Conservation (phyloP, 352 stramenopile species). For the Aphanomyces astaci region DNA sequence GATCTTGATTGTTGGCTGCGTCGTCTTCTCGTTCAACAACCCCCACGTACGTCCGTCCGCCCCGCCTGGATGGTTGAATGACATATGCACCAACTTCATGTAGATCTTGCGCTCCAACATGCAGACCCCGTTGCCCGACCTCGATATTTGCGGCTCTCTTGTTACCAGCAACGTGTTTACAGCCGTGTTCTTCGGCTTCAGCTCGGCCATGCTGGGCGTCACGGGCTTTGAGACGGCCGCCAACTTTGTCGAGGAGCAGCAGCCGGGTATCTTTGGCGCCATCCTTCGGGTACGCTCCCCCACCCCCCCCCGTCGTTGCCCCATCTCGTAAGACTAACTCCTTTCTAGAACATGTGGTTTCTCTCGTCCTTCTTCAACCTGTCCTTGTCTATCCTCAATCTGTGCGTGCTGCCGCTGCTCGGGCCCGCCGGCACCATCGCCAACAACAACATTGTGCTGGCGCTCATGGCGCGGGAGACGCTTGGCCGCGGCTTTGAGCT, state of each 20-base stretch:
- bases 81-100: not conserved
- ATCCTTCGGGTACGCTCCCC: slow-evolving; percentile 32
- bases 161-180: slow-evolving; percentile 41
- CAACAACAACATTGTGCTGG: slow-evolving; percentile 52
- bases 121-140: slow-evolving; percentile 46
- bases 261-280: slow-evolving; percentile 71
- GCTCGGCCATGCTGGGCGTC: slow-evolving; percentile 84
- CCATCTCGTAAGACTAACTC: too few relatives aligned
- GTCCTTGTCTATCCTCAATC: slow-evolving; percentile 48
- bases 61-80: too few relatives aligned
- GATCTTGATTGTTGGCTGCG: slow-evolving; percentile 48
- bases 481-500: slow-evolving; percentile 31
- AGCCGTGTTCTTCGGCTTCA: slow-evolving; percentile 73
- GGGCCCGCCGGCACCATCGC: slow-evolving; percentile 40
- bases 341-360: slow-evolving; percentile 59
- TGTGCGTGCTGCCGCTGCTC: slow-evolving; percentile 55
- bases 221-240: slow-evolving; percentile 87
- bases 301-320: not conserved
- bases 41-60: slow-evolving; percentile 30
- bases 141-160: slow-evolving; percentile 40
- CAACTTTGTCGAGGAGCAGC: slow-evolving; percentile 88
- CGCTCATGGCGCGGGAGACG: slow-evolving; percentile 42
- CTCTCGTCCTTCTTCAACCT: slow-evolving; percentile 76
- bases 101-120: slow-evolving; percentile 59
- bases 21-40: slow-evolving; percentile 53